phyloP scores from a whole-genome alignment of 2,329 filamentous ascomycete species.

The Apiospora phragmitis region DNA sequence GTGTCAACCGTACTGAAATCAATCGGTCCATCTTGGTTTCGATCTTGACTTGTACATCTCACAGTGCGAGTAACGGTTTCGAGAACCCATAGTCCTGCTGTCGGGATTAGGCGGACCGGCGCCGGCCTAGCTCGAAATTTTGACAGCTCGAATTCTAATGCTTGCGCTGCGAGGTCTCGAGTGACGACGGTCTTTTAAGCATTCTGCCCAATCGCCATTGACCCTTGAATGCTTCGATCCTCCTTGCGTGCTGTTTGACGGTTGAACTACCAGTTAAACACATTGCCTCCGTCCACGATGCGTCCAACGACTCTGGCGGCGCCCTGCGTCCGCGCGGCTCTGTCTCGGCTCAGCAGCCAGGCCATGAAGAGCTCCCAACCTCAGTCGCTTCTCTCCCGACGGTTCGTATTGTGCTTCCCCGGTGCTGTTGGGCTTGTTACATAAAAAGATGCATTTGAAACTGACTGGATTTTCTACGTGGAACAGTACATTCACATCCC shows the following conservation, averaged over 20 bases:
- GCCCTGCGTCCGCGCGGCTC: slow-evolving; percentile 9
- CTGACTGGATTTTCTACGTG: not conserved
- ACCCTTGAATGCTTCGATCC: no score
- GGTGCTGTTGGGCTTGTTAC: no score
- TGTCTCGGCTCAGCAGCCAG: slow-evolving; percentile 7
- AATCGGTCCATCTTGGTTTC: no score
- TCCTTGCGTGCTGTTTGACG: not conserved
- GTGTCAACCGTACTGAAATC: no score
- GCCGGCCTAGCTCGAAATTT: slow-evolving; percentile 4
- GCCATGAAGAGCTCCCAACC: slow-evolving; percentile 6
- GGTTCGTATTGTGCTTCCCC: not conserved
- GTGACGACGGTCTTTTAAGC: not conserved
- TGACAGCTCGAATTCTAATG: not conserved
- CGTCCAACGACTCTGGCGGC: slow-evolving; percentile 7
- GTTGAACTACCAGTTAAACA: not conserved
- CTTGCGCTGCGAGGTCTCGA: not conserved
- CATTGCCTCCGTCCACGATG: not conserved
- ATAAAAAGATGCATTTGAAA: not conserved
- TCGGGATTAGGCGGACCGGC: slow-evolving; percentile 3
- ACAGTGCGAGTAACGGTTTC: not conserved
- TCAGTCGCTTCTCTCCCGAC: not conserved
- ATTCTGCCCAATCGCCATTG: not conserved
- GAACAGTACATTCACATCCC: slow-evolving; percentile 47
- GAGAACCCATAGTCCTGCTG: not conserved
- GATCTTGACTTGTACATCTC: not conserved